Evolutionary conservation across 2,329 filamentous ascomycete genomes (phyloP).

Genomic region (Ceratocystis smalleyi): DNA sequence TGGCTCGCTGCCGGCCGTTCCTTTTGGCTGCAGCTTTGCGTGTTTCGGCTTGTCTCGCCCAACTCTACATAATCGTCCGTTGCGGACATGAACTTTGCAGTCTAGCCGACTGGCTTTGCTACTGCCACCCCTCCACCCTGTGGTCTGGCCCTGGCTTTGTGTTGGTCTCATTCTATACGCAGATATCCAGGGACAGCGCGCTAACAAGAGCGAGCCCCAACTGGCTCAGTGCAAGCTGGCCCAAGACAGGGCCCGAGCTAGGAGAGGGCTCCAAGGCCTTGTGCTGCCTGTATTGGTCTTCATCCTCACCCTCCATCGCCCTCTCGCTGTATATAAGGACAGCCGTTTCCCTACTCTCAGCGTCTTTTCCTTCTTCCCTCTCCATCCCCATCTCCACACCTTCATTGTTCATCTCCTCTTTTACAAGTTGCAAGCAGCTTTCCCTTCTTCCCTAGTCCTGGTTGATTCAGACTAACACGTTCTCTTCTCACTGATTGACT

Average conservation of each 20-base stretch:
- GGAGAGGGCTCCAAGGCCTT: not conserved
- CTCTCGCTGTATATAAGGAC: not conserved
- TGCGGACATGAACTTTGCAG: not conserved
- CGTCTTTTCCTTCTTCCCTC: not conserved
- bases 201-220: no score
- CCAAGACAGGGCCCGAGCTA: no score
- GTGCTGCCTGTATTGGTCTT: not conserved
- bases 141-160: not conserved
- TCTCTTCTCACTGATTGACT: not conserved
- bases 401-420: not conserved
- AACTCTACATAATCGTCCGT: not conserved
- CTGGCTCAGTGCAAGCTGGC: no score
- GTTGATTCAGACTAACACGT: not conserved
- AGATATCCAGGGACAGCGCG: not conserved
- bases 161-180: not conserved
- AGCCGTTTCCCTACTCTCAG: not conserved
- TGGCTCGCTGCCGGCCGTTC: not conserved
- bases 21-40: not conserved
- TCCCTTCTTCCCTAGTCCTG: not conserved
- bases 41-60: not conserved
- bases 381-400: not conserved
- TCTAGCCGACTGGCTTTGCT: not conserved
- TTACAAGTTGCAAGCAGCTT: slow-evolving; percentile 8
- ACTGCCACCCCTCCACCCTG: not conserved
- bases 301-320: not conserved